phyloP scores from a whole-genome alignment of 805 yeast species.

The Yamadazyma scolyti region DNA sequence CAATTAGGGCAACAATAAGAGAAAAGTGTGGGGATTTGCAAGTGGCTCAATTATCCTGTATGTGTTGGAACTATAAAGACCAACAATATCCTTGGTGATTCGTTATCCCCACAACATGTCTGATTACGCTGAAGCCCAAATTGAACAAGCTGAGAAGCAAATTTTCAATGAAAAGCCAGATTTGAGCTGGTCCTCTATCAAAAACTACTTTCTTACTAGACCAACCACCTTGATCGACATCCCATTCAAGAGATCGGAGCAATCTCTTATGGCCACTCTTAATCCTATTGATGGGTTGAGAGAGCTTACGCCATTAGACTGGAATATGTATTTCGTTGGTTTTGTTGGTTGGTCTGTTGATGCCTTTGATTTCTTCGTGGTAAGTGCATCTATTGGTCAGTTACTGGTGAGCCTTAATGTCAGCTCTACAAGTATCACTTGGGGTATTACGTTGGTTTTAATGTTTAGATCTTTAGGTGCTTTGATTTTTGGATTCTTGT shows the following conservation, averaged over 20 bases:
- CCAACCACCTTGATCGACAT: slow-evolving; percentile 40
- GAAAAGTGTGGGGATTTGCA: no score
- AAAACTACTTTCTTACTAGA: slow-evolving; percentile 41
- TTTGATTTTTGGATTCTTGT: slow-evolving; percentile 55
- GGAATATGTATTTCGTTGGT: slow-evolving; percentile 60
- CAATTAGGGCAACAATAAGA: no score
- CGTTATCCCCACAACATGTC: no score
- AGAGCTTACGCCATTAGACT: slow-evolving; percentile 36
- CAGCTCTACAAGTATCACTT: slow-evolving; percentile 50
- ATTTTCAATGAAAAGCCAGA: slow-evolving; percentile 12
- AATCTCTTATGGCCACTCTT: slow-evolving; percentile 23
- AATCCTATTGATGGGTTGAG: slow-evolving; percentile 44
- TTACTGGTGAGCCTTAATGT: slow-evolving; percentile 48
- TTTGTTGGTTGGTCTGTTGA: slow-evolving; percentile 70
- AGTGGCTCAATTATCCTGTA: no score
- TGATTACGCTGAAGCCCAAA: no score
- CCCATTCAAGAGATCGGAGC: slow-evolving; percentile 4
- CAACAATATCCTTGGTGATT: no score
- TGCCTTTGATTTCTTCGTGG: slow-evolving; percentile 67
- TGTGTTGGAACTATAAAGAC: no score
- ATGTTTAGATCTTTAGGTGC: slow-evolving; percentile 76
- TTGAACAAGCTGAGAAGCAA: slow-evolving; percentile 10
- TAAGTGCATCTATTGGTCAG: slow-evolving; percentile 49
- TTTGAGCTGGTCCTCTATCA: slow-evolving; percentile 9
- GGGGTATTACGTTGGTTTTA: slow-evolving; percentile 71